phyloP scores from a whole-genome alignment of 1,139 yeast species.

The Maudiozyma humilis region DNA sequence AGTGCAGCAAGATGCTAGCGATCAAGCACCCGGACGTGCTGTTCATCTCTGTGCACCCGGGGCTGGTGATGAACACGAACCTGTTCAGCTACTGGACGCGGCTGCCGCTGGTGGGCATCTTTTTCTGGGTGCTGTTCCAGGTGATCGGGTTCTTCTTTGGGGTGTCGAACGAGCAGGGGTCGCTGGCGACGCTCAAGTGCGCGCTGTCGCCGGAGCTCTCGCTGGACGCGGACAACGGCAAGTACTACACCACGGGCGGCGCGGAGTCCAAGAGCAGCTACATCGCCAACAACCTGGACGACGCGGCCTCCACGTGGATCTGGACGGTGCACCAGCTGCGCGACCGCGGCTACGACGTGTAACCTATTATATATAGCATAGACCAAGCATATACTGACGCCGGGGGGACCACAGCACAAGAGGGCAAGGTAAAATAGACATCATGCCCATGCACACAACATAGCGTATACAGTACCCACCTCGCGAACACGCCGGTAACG shows the following conservation, averaged over 20 bases:
- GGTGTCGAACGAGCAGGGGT: slow-evolving; percentile 63
- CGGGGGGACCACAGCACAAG: too few relatives aligned
- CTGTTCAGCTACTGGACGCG: slow-evolving; percentile 68
- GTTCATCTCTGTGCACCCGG: slow-evolving; percentile 73
- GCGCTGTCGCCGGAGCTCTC: slow-evolving; percentile 50
- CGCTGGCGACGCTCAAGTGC: slow-evolving; percentile 56
- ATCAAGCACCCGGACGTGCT: slow-evolving; percentile 58
- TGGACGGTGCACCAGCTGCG: slow-evolving; percentile 66
- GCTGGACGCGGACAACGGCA: slow-evolving; percentile 55
- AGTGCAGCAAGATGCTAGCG: slow-evolving; percentile 58
- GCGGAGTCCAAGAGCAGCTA: slow-evolving; percentile 45
- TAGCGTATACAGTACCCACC: too few relatives aligned
- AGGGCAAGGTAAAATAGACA: too few relatives aligned
- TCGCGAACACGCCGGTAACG: too few relatives aligned
- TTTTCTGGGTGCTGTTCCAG: slow-evolving; percentile 64
- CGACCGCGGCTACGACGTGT: slow-evolving; percentile 40
- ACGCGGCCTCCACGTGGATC: slow-evolving; percentile 70
- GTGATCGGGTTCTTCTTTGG: slow-evolving; percentile 63
- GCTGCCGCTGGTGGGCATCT: slow-evolving; percentile 63
- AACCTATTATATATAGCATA: too few relatives aligned
- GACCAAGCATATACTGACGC: not conserved
- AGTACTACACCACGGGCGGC: slow-evolving; percentile 58
- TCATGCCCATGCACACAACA: too few relatives aligned
- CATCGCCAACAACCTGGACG: slow-evolving; percentile 51
- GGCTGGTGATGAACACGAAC: slow-evolving; percentile 73